Conservation (phyloP, 2,329 filamentous ascomycete genomes). For the Cladosporium cucumerinum region DNA sequence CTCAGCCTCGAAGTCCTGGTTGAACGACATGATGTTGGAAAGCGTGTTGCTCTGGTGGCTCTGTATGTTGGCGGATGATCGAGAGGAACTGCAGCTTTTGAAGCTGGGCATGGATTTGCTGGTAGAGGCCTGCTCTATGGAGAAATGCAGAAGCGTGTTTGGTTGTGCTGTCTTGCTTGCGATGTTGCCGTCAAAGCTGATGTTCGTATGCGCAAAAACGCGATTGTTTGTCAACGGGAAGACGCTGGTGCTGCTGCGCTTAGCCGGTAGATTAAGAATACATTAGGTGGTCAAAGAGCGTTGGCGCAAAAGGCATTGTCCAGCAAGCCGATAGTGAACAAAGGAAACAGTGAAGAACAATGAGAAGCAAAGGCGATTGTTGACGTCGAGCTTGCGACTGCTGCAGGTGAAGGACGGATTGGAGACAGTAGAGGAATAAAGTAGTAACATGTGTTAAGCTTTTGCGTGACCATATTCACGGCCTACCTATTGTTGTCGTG, state of each 20-base stretch:
- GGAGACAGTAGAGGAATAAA: neutral
- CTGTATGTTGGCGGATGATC: neutral
- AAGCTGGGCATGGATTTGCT: conserved; percentile 13
- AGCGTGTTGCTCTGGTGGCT: neutral
- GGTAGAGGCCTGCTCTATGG: neutral
- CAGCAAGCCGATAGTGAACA: conserved; percentile 17
- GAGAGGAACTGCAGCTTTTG: neutral
- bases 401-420: neutral
- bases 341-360: conserved; percentile 15
- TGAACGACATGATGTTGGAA: conserved; percentile 28
- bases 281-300: conserved; percentile 13
- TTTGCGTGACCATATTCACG: conserved; percentile 6
- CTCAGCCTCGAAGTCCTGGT: conserved; percentile 31
- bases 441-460: neutral
- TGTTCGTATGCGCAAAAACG: neutral
- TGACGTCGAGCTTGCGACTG: neutral
- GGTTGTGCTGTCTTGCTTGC: neutral
- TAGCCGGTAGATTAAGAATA: neutral
- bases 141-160: neutral
- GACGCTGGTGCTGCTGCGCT: neutral
- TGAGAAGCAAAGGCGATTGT: conserved; percentile 6
- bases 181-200: neutral
- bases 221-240: neutral
- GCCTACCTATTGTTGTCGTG: conserved; percentile 1
- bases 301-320: conserved; percentile 16